Evolutionary conservation across 176 grass and related monocot genomes (phyloP).

Genomic region (Coix lacrymajobi): DNA sequence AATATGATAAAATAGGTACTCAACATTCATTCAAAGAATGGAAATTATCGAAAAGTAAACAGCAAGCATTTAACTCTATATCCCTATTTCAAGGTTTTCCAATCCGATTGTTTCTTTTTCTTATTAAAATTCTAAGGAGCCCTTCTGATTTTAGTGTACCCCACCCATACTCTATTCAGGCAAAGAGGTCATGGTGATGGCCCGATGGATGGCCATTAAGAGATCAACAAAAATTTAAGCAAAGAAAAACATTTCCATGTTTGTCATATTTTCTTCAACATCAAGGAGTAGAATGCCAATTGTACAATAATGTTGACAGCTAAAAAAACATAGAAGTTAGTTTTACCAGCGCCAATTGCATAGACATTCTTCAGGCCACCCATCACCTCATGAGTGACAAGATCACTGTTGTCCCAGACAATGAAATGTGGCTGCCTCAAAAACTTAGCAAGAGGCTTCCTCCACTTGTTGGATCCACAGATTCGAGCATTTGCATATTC

Average conservation of each 20-base stretch:
- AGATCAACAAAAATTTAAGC: constrained; percentile 5
- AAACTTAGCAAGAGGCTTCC: constrained; percentile 84
- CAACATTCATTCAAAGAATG: background rate
- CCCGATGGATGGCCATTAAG: background rate
- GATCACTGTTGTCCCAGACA: constrained; percentile 97
- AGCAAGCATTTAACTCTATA: background rate
- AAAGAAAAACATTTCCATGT: background rate
- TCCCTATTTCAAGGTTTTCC: background rate
- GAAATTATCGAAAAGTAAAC: background rate
- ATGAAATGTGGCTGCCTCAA: constrained; percentile 97
- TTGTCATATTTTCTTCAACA: background rate
- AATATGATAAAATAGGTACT: background rate
- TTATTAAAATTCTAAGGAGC: background rate
- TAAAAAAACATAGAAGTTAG: background rate
- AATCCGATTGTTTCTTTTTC: background rate
- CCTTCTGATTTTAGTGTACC: background rate
- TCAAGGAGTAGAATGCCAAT: background rate
- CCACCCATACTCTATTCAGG: background rate
- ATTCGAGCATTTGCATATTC: constrained; percentile 98
- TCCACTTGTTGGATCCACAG: constrained; percentile 85
- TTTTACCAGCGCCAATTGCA: constrained; percentile 92
- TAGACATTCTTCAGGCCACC: constrained; percentile 96
- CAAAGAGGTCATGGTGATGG: constrained; percentile 6
- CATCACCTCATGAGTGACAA: constrained; percentile 99
- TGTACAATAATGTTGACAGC: background rate